A percentile compares a stretch with the other conserved stretches of the same genome.
Evolutionary conservation across 352 stramenopile genomes (phyloP).

Genomic region (Phytophthora capsici): DNA sequence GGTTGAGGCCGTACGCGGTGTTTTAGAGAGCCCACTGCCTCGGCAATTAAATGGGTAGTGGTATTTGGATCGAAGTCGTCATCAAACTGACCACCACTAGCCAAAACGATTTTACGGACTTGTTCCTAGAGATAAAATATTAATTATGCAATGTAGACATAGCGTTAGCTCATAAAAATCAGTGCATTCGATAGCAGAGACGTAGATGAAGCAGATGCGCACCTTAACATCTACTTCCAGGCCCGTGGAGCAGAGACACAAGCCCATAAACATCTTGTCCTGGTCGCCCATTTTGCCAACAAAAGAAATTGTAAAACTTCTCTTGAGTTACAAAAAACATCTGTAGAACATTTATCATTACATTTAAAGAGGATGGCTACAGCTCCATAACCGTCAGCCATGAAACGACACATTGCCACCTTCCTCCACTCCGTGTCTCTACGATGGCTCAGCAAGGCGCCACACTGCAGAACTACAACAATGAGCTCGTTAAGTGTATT

Average conservation of each 20-base stretch:
- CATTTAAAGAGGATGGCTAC: conserved; percentile 27
- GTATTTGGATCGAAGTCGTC: conserved; percentile 52
- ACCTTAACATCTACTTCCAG: conserved; percentile 65
- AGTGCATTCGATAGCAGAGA: conserved; percentile 15
- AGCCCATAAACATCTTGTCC: conserved; percentile 48
- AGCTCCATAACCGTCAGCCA: conserved; percentile 1
- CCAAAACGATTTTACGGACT: conserved; percentile 71
- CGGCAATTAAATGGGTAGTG: conserved; percentile 74
- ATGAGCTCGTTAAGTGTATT: conserved; percentile 96
- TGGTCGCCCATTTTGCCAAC: conserved; percentile 21
- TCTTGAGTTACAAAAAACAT: too few relatives aligned
- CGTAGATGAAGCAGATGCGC: neutral
- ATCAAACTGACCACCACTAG: conserved; percentile 62
- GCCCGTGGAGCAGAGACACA: conserved; percentile 63
- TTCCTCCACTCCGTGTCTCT: neutral
- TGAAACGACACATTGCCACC: conserved; percentile 1
- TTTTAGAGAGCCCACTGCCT: conserved; percentile 68
- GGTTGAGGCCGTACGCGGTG: conserved; percentile 48
- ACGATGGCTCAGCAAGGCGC: conserved; percentile 91
- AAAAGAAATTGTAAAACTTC: neutral
- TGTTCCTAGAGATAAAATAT: conserved; percentile 48
- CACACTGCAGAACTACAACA: conserved; percentile 96
- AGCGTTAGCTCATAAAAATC: neutral
- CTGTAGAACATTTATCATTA: neutral
- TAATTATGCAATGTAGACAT: neutral